A percentile compares a stretch with the other conserved stretches of the same genome.
Conservation (phyloP, 331 rosid species). For the Phaseolus coccineus region DNA sequence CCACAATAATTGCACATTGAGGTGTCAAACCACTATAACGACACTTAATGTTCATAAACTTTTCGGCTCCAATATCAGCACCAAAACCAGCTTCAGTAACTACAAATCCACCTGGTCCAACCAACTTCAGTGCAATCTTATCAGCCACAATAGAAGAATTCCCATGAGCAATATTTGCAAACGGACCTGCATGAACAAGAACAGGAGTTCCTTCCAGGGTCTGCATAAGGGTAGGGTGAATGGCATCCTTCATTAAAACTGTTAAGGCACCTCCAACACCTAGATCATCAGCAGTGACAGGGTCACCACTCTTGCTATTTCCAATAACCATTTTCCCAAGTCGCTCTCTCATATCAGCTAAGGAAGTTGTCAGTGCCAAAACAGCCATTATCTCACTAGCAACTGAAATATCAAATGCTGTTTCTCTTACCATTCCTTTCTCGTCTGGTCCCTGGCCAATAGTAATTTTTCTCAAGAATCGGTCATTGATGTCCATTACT, state of each 20-base stretch:
- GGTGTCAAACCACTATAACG: conserved; percentile 93
- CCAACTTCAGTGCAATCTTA: conserved; percentile 95
- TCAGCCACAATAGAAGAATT: conserved; percentile 98
- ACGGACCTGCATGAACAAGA: conserved; percentile 99
- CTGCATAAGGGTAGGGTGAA: conserved; percentile 98
- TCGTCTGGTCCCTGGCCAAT: conserved; percentile 97
- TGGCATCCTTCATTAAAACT: conserved; percentile 98
- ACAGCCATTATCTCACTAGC: conserved; percentile 99
- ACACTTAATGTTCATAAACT: conserved; percentile 97
- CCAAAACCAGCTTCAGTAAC: conserved; percentile 99
- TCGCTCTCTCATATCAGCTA: conserved; percentile 95
- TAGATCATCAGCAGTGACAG: conserved; percentile 92
- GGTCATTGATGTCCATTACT: conserved; percentile 95
- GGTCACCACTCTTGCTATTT: conserved; percentile 92
- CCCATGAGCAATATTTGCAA: conserved; percentile 97
- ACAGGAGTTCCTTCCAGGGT: conserved; percentile 99
- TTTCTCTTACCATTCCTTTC: conserved; percentile 99
- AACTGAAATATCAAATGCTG: conserved; percentile 95
- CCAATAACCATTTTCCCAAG: conserved; percentile 98
- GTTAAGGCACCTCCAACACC: conserved; percentile 98
- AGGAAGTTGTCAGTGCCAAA: conserved; percentile 91
- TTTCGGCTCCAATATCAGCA: conserved; percentile 95
- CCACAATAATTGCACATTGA: conserved; percentile 92
- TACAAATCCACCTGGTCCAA: conserved; percentile 95
- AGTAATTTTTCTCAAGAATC: conserved; percentile 90